Conservation (phyloP, 116 monocot species). For the Posidonia oceanica region DNA sequence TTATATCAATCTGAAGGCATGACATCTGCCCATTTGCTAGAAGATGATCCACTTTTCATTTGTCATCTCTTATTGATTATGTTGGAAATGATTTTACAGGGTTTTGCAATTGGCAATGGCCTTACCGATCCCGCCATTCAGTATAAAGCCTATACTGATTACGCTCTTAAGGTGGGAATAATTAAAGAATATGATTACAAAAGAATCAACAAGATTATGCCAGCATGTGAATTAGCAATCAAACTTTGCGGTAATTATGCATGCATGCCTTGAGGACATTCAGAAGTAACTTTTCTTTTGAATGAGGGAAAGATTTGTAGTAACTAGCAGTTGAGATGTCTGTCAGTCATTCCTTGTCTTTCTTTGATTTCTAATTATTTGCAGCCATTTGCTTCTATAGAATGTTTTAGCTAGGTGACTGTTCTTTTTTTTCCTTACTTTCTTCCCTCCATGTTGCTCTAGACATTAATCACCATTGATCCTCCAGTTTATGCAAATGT, state of each 20-base stretch:
- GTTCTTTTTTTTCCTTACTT: too few species aligned
- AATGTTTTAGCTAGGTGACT: not conserved
- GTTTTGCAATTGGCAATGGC: conserved; percentile 86
- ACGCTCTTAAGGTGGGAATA: conserved; percentile 58
- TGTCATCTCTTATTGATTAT: not conserved
- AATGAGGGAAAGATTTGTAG: not conserved
- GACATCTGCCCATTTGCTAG: not conserved
- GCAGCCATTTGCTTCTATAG: not conserved
- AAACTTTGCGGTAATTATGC: conserved; percentile 53
- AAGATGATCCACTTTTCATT: not conserved
- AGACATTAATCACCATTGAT: too few species aligned
- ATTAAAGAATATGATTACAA: conserved; percentile 59
- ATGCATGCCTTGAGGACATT: not conserved
- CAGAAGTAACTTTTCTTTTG: not conserved
- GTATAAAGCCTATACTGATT: conserved; percentile 80
- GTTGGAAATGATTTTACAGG: conserved; percentile 25
- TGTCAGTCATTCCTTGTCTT: not conserved
- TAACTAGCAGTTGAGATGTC: not conserved
- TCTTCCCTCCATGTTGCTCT: too few species aligned
- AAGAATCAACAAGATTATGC: conserved; percentile 42
- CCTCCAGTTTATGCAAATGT: too few species aligned
- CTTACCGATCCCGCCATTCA: conserved; percentile 81
- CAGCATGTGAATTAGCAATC: conserved; percentile 54
- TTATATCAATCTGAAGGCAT: conserved; percentile 67
- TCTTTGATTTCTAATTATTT: not conserved